phyloP scores from a whole-genome alignment of 1,139 yeast species.

The Spathaspora sp. region DNA sequence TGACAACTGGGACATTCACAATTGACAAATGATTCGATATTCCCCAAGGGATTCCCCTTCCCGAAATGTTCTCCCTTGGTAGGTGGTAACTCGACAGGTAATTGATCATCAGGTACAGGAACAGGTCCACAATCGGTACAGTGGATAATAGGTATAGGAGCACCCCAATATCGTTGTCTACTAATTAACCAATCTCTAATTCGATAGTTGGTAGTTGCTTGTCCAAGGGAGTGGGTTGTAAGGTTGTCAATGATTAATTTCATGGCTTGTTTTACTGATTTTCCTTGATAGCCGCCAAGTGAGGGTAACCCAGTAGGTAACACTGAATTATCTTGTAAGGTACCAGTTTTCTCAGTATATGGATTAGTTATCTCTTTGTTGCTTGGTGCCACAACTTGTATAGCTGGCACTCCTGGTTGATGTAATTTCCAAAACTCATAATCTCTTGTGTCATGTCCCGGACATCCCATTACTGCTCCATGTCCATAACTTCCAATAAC shows the following conservation, averaged over 20 bases:
- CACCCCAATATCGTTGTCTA: conserved; percentile 97
- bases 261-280: conserved; percentile 52
- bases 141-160: conserved; percentile 93
- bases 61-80: conserved; percentile 40
- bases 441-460: conserved; percentile 89
- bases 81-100: conserved; percentile 80
- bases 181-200: conserved; percentile 92
- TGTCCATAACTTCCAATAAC: conserved; percentile 80
- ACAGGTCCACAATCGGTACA: conserved; percentile 85
- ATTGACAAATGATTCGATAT: conserved; percentile 67
- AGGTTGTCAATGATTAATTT: conserved; percentile 45
- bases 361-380: conserved; percentile 27
- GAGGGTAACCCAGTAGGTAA: conserved; percentile 27
- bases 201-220: conserved; percentile 52
- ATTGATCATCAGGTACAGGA: conserved; percentile 80
- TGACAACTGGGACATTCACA: conserved; percentile 80
- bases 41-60: conserved; percentile 72
- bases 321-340: conserved; percentile 38
- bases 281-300: conserved; percentile 54
- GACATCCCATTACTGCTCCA: conserved; percentile 98
- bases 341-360: conserved; percentile 53
- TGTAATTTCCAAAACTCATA: conserved; percentile 73
- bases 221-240: conserved; percentile 40
- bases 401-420: conserved; percentile 43
- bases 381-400: conserved; percentile 46